A percentile compares a stretch with the other conserved stretches of the same genome.
Evolutionary conservation across 2,329 filamentous ascomycete genomes (phyloP).

Genomic region (Fusarium phyllophilum): DNA sequence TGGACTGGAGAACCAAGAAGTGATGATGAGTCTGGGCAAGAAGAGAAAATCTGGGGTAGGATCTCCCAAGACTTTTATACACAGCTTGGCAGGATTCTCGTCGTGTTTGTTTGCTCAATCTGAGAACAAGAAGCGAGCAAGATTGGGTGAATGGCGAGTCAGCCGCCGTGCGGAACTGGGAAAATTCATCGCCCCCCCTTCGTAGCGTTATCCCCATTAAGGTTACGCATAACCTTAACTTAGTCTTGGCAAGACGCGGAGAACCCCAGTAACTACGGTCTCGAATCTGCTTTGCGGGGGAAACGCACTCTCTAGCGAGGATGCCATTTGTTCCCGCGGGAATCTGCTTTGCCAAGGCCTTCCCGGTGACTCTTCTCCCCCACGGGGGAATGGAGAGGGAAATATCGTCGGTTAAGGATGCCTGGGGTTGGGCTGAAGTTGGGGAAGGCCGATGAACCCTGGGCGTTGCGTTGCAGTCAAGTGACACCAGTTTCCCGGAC

Average conservation of each 20-base stretch:
- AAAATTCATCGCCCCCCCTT: background rate
- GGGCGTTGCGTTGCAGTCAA: background rate
- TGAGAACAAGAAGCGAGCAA: background rate
- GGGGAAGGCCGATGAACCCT: background rate
- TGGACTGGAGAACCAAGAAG: background rate
- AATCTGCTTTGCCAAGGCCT: background rate
- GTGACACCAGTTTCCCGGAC: background rate
- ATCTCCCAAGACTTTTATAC: background rate
- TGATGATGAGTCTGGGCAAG: background rate
- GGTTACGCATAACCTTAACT: background rate
- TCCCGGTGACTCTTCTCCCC: background rate
- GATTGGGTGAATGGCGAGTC: background rate
- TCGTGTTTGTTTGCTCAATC: background rate
- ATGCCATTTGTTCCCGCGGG: background rate
- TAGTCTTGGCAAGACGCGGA: background rate
- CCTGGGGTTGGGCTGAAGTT: background rate
- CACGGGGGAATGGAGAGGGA: background rate
- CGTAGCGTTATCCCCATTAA: background rate
- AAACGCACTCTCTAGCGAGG: background rate
- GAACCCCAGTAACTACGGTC: background rate
- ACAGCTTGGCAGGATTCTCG: background rate
- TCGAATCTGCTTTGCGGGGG: background rate
- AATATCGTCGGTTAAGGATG: background rate
- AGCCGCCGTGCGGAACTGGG: background rate
- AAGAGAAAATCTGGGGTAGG: background rate